A percentile compares a stretch with the other conserved stretches of the same genome.
These are phyloP conservation scores for Aspergillus brasiliensis DNA, from an alignment of 2,329 filamentous ascomycete genomes.

Conservation along the genomic window DNA sequence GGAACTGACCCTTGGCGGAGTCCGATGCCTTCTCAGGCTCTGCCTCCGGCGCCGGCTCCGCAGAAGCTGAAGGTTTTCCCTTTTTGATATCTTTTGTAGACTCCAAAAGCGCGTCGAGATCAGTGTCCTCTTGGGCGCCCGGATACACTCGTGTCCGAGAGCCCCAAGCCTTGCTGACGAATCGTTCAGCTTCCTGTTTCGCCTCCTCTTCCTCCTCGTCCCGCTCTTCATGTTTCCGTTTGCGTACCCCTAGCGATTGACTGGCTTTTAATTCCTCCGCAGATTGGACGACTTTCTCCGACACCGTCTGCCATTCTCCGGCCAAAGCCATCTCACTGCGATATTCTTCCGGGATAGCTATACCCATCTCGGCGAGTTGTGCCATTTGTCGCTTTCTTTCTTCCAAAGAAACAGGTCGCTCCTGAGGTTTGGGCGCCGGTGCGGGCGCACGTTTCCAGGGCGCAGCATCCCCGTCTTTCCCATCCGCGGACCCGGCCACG, in stretches of 20 bases:
- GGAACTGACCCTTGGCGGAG: conserved; percentile 5
- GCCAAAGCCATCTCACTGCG: conserved; percentile 81
- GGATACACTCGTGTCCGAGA: conserved; percentile 45
- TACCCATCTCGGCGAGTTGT: conserved; percentile 83
- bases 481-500: conserved; percentile 52
- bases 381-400: conserved; percentile 82
- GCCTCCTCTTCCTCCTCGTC: conserved; percentile 47
- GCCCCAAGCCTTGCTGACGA: conserved; percentile 48
- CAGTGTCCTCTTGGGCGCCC: conserved; percentile 39
- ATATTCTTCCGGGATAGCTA: conserved; percentile 78
- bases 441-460: conserved; percentile 34
- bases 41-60: conserved; percentile 11
- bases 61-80: conserved; percentile 21
- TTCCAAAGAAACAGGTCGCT: conserved; percentile 54
- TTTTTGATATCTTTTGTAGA: conserved; percentile 44
- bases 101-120: conserved; percentile 48
- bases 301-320: conserved; percentile 80
- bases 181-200: conserved; percentile 32
- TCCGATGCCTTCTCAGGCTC: conserved; percentile 18
- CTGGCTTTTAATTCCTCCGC: conserved; percentile 47
- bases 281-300: conserved; percentile 43
- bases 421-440: conserved; percentile 27
- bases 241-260: conserved; percentile 47
- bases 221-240: conserved; percentile 46
- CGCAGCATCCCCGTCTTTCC: conserved; percentile 22